Evolutionary conservation across 2,329 filamentous ascomycete genomes (phyloP).

Genomic region (Gaeumannomyces tritici): DNA sequence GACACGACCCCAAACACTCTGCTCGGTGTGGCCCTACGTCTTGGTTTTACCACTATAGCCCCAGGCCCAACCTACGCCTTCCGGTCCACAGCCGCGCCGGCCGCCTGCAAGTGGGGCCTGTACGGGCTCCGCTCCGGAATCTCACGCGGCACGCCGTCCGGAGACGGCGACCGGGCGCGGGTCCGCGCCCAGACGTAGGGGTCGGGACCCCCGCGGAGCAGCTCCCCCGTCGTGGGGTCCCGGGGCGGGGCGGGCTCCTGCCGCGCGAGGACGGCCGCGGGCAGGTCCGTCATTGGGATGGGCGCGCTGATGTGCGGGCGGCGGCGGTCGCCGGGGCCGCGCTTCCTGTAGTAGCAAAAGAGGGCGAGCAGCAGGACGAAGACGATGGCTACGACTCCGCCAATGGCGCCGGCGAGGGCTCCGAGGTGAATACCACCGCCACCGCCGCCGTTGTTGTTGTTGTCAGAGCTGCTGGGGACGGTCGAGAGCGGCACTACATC

Average conservation of each 20-base stretch:
- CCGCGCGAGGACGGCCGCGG: too few species aligned
- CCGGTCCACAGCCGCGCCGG: not conserved
- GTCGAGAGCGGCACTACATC: not conserved
- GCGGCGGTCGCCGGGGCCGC: too few species aligned
- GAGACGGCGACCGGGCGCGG: not conserved
- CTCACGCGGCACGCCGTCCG: not conserved
- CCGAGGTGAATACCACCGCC: not conserved
- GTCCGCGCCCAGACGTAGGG: not conserved
- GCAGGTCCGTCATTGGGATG: not conserved
- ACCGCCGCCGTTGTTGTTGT: too few species aligned
- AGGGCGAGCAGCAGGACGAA: not conserved
- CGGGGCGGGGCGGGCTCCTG: not conserved
- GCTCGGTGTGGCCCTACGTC: too few species aligned
- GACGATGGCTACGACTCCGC: not conserved
- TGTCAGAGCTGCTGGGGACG: too few species aligned
- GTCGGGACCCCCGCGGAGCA: too few species aligned
- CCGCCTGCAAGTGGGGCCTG: too few species aligned
- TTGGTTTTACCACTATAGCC: too few species aligned
- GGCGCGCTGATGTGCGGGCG: not conserved
- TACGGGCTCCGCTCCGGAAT: not conserved
- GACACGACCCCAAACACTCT: too few species aligned
- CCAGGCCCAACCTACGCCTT: not conserved
- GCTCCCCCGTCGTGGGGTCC: not conserved
- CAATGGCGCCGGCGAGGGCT: not conserved
- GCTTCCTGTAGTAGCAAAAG: not conserved